These are phyloP conservation scores for Coccinonectria pachysandricola DNA, from an alignment of 2,329 filamentous ascomycete species.

Conservation along the genomic window DNA sequence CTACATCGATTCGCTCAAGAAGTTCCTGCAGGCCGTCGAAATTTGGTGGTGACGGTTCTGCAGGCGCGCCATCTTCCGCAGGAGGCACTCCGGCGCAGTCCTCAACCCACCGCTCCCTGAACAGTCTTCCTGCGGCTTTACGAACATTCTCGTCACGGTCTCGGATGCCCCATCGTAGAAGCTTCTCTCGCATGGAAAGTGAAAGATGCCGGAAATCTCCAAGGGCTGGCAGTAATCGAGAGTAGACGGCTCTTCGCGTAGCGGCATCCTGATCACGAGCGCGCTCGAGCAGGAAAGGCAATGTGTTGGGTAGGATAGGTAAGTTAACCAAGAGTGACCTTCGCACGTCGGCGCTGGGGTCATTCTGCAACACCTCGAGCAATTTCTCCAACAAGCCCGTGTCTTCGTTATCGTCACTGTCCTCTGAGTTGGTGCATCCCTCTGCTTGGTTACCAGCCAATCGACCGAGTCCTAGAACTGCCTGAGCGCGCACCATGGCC, in stretches of 20 bases:
- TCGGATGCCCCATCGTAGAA: constrained; percentile 86
- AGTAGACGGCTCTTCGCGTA: constrained; percentile 78
- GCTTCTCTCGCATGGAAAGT: constrained; percentile 87
- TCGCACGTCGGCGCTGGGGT: constrained; percentile 87
- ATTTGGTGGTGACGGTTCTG: constrained; percentile 52
- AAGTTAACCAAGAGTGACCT: constrained; percentile 81
- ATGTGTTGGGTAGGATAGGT: constrained; percentile 70
- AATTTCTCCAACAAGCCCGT: constrained; percentile 72
- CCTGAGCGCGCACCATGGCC: constrained; percentile 81
- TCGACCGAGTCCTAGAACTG: constrained; percentile 78
- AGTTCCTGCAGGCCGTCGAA: constrained; percentile 82
- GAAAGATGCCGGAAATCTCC: constrained; percentile 93
- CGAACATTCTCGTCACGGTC: constrained; percentile 92
- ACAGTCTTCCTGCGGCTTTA: constrained; percentile 81
- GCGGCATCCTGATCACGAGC: constrained; percentile 80
- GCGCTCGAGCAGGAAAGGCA: constrained; percentile 81
- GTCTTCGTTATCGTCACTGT: constrained; percentile 51
- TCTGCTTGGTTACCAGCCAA: constrained; percentile 70
- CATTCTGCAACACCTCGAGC: constrained; percentile 81
- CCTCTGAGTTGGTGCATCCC: constrained; percentile 58
- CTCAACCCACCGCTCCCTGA: constrained; percentile 95
- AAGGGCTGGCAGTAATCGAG: constrained; percentile 72
- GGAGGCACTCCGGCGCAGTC: constrained; percentile 68
- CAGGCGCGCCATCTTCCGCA: constrained; percentile 45
- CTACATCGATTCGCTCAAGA: constrained; percentile 84